phyloP scores from a whole-genome alignment of 306 rosid genomes.

The Mucuna pruriens region DNA sequence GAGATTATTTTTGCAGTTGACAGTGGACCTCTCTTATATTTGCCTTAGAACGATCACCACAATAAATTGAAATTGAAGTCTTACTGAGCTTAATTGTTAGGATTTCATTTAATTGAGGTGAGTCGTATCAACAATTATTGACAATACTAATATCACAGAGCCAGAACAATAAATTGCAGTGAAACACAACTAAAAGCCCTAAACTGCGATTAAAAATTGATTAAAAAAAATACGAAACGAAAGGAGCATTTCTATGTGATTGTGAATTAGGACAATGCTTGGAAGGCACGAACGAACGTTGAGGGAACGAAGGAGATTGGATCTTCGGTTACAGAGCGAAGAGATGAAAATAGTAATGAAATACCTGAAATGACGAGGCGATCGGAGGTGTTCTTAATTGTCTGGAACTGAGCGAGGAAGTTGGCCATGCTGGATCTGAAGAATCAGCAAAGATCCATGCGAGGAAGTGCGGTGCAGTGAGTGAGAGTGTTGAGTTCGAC shows the following conservation, averaged over 20 bases:
- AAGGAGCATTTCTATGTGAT: conserved; percentile 26
- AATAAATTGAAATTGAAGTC: conserved; percentile 15
- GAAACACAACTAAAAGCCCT: conserved; percentile 24
- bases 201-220: background rate
- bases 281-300: background rate
- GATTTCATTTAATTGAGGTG: background rate
- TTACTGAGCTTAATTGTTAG: background rate
- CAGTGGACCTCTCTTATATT: background rate
- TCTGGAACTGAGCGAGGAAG: conserved; percentile 94
- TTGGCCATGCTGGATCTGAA: conserved; percentile 78
- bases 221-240: background rate
- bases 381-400: conserved; percentile 83
- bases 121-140: background rate
- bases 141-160: background rate
- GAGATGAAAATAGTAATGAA: conserved; percentile 8
- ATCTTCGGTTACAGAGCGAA: conserved; percentile 28
- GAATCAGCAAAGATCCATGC: conserved; percentile 54
- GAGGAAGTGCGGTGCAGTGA: conserved; percentile 18
- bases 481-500: conserved; percentile 43
- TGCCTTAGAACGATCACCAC: background rate
- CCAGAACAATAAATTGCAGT: conserved; percentile 1
- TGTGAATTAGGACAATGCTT: conserved; percentile 18
- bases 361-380: conserved; percentile 91
- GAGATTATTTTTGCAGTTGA: background rate
- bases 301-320: conserved; percentile 36